phyloP scores from a whole-genome alignment of 1,284 basidiomycete genomes.

The Phylloboletellus chloephorus region DNA sequence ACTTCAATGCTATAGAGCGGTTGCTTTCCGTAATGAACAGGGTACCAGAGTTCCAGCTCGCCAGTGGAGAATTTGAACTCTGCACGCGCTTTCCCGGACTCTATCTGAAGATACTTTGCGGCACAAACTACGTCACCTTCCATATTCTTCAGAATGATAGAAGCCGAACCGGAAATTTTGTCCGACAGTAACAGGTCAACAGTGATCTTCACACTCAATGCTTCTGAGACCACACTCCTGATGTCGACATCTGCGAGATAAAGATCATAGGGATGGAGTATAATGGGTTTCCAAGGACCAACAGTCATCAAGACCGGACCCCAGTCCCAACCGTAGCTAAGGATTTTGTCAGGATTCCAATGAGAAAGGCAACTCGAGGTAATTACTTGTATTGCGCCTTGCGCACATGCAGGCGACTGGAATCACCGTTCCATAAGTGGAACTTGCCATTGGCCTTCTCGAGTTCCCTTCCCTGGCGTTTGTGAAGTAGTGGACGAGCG shows the following conservation, averaged over 20 bases:
- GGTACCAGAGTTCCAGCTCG: slow-evolving; percentile 74
- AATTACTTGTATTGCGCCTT: slow-evolving; percentile 83
- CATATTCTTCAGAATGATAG: slow-evolving; percentile 45
- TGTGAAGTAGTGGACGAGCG: slow-evolving; percentile 1
- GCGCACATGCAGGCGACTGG: slow-evolving; percentile 78
- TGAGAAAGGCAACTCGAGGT: slow-evolving; percentile 1
- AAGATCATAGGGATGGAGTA: slow-evolving; percentile 59
- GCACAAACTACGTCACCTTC: slow-evolving; percentile 41
- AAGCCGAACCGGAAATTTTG: slow-evolving; percentile 34
- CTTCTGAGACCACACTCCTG: slow-evolving; percentile 48
- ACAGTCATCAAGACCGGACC: slow-evolving; percentile 74
- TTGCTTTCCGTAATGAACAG: slow-evolving; percentile 77
- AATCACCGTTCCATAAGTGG: slow-evolving; percentile 81
- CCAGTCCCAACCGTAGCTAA: slow-evolving; percentile 83
- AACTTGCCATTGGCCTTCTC: slow-evolving; percentile 59
- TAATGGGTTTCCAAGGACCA: slow-evolving; percentile 77
- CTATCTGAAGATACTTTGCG: slow-evolving; percentile 35
- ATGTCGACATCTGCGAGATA: slow-evolving; percentile 64
- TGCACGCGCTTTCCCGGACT: slow-evolving; percentile 36
- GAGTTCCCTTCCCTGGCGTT: slow-evolving; percentile 52
- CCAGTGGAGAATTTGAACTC: slow-evolving; percentile 51
- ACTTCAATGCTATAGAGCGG: slow-evolving; percentile 66
- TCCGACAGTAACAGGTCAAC: slow-evolving; percentile 43
- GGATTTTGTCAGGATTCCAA: slow-evolving; percentile 6
- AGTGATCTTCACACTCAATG: slow-evolving; percentile 46